Evolutionary conservation across 345 rosid species (phyloP).

Genomic region (Trapa bicornis): DNA sequence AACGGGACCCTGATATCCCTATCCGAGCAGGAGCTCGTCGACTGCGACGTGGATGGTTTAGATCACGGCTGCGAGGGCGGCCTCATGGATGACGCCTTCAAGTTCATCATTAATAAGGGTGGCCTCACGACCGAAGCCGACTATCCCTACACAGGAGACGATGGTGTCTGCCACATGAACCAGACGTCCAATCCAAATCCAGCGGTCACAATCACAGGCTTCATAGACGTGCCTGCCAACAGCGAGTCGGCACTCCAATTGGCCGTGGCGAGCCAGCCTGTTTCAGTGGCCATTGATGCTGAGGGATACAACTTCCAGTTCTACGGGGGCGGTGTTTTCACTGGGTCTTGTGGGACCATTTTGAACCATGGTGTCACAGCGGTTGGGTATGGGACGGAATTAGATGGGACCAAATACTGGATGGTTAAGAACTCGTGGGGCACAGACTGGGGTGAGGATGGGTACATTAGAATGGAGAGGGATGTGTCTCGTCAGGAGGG

Average conservation of each 20-base stretch:
- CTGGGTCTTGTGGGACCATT: constrained; percentile 23
- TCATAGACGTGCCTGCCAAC: constrained; percentile 27
- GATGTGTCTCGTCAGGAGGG: constrained; percentile 22
- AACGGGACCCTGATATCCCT: constrained; percentile 35
- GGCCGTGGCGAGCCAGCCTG: constrained; percentile 44
- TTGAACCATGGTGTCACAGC: constrained; percentile 36
- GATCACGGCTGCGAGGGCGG: constrained; percentile 38
- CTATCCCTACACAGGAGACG: constrained; percentile 28
- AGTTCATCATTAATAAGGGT: constrained; percentile 21
- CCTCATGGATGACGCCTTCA: constrained; percentile 26
- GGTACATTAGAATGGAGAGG: constrained; percentile 35
- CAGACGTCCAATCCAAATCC: neutral
- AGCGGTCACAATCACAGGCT: constrained; percentile 23
- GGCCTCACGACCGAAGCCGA: constrained; percentile 33
- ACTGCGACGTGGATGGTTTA: constrained; percentile 18
- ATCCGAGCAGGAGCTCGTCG: constrained; percentile 51
- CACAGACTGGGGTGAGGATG: constrained; percentile 9
- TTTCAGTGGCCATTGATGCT: constrained; percentile 29
- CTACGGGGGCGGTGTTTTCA: constrained; percentile 33
- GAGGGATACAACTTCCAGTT: constrained; percentile 19
- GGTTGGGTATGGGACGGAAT: constrained; percentile 38
- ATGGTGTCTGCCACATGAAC: constrained; percentile 22
- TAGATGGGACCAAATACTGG: constrained; percentile 19
- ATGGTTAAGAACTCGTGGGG: constrained; percentile 14
- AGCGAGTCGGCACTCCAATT: constrained; percentile 30